Base-by-base conservation (phyloP, 805 yeast genomes). In the Candida vartiovaarae region DNA sequence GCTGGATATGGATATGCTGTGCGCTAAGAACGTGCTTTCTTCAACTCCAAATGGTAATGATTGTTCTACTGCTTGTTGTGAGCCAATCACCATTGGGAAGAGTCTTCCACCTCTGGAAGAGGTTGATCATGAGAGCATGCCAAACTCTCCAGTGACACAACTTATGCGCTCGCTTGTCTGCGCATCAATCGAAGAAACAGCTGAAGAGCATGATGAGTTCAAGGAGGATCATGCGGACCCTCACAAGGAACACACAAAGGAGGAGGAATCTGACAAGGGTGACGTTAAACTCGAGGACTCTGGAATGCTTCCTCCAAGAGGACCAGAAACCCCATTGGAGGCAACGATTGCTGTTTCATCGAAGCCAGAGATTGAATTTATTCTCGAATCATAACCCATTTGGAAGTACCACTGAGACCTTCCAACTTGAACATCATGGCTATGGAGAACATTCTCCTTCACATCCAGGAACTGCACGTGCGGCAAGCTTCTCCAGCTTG, bases 401-500 rank as follows among this genome's bases (percentile, higher is more conserved):
- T 34, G 38, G 32, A 25, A 27, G 38, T 25, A 41, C 28, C 28
- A 41, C 38, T 10, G 10, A 23, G 20, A 23, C 34, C 20, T 38
- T 15, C 31, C 39, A 30, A 30, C 33, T 10, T 10, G 23, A 23
- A 23, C 26, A 30, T 20, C 20, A 15, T 27, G 36, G 15, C 5
- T 28, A 31, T 25, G 35, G 28, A 31, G 39, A 36, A 11, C 32
- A 36, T 7, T 27, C 39, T 3, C 31, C 31, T 10, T n/a, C 29
- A 25, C 15, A 26, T 9, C 40, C 40, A 24, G n/a, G 26, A 11
- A 31, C 15, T 7, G 23, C 15, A 15, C 42, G 38, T 31, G 48
- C 48, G 6, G 42, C 54, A 7, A 50, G 54, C 8, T 47, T 48
- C 36, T 49, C 55, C 6, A 48, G 53, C 39, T 33, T 54, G 25